A percentile compares a stretch with the other conserved stretches of the same genome.
These are phyloP conservation scores for Mucor sp. DNA, from an alignment of 371 early-diverging fungal species.

Conservation along the genomic window DNA sequence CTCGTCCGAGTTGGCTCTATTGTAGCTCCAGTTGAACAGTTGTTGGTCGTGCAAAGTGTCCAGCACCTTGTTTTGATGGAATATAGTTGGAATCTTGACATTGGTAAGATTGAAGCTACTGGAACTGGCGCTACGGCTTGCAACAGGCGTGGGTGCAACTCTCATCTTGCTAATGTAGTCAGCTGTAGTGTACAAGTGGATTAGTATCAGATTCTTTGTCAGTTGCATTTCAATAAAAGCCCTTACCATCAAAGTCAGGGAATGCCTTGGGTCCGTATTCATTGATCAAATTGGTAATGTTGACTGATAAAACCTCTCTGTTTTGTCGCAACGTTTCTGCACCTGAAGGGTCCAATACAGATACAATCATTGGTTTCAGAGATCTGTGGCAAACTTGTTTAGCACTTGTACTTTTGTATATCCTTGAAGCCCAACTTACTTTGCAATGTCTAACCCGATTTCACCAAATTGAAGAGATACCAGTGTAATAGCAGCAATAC, in stretches of 20 bases:
- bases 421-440: slow-evolving; percentile 31
- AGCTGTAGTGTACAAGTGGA: slow-evolving; percentile 2
- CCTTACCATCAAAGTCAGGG: slow-evolving; percentile 67
- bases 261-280: slow-evolving; percentile 86
- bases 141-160: slow-evolving; percentile 5
- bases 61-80: slow-evolving; percentile 65
- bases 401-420: neutral
- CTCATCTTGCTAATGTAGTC: slow-evolving; percentile 18
- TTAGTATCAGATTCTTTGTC: too few species aligned
- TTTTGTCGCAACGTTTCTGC: slow-evolving; percentile 59
- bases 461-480: slow-evolving; percentile 82
- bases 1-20: slow-evolving; percentile 22
- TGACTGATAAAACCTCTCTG: slow-evolving; percentile 70
- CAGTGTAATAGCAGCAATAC: slow-evolving; percentile 68
- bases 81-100: slow-evolving; percentile 15
- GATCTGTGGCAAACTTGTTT: slow-evolving; percentile 46
- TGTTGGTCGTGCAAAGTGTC: slow-evolving; percentile 62
- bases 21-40: slow-evolving; percentile 18
- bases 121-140: slow-evolving; percentile 10
- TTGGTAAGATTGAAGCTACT: slow-evolving; percentile 13
- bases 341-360: slow-evolving; percentile 57
- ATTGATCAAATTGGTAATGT: slow-evolving; percentile 77
- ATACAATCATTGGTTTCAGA: slow-evolving; percentile 75
- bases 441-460: slow-evolving; percentile 78
- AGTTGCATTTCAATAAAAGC: neutral